A percentile compares a stretch with the other conserved stretches of the same genome.
Evolutionary conservation across 192 early-diverging fungal species (phyloP).

Genomic region (Obelidium mucronatum): DNA sequence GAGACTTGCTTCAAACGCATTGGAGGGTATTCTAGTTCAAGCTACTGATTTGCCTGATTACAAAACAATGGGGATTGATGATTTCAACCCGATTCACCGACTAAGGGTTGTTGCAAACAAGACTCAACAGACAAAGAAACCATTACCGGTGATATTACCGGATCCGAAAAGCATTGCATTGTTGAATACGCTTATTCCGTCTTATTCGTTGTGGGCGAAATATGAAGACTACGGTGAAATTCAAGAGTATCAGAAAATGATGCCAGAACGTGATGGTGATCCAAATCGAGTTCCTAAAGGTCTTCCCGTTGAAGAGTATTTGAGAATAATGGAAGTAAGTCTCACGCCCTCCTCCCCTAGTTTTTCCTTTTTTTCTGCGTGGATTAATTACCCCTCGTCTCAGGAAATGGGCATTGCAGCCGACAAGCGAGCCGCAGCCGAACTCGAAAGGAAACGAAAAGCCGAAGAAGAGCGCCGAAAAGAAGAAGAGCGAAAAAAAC

Average conservation of each 20-base stretch:
- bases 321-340: neutral
- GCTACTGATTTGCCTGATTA: slow-evolving; percentile 15
- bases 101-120: neutral
- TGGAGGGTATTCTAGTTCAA: neutral
- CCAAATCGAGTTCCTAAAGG: slow-evolving; percentile 1
- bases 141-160: neutral
- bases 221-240: slow-evolving; percentile 16
- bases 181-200: slow-evolving; percentile 22
- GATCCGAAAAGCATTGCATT: slow-evolving; percentile 28
- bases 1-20: slow-evolving; percentile 3
- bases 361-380: neutral
- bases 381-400: neutral
- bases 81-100: slow-evolving; percentile 14
- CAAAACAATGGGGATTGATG: slow-evolving; percentile 3
- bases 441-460: neutral
- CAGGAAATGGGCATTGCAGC: neutral
- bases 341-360: too few species aligned
- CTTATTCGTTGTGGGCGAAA: slow-evolving; percentile 18
- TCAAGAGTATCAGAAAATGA: neutral
- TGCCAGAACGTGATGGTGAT: neutral
- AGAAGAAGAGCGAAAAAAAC: slow-evolving; percentile 3
- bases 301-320: slow-evolving; percentile 7
- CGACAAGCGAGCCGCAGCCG: neutral
- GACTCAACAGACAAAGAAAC: neutral
- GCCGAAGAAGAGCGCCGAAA: slow-evolving; percentile 1